Evolutionary conservation across 1,284 basidiomycete genomes (phyloP), one percentile per base, ranked within the genome.

Genomic region (Naganishia sp.): DNA sequence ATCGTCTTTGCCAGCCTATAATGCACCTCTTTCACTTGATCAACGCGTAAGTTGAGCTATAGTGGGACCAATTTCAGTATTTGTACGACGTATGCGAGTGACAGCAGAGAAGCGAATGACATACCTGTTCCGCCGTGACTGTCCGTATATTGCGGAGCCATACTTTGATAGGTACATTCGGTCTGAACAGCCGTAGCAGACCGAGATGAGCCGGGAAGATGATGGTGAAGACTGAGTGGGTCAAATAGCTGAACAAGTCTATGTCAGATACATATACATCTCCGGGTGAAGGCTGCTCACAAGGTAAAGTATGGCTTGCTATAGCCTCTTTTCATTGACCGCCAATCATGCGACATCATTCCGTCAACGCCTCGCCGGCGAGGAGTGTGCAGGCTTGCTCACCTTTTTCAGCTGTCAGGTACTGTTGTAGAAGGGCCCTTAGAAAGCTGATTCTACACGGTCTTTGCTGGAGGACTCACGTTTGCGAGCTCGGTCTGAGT

Each of bases 131-230:
- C 18, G 66, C 60, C 9, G 55, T 55, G n/a, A 67, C 61, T 10
- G 21, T 46, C 28, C 66, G 28, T 21, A 67, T 55, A 18, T 44
- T 2, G 73, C 85, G 52, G 78, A 81, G 79, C 85, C 73, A 72
- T 87, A 75, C 85, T 83, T 71, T 33, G 52, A 66, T 56, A 9
- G 69, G 46, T 39, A 55, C 21, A 28, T 64, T 48, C 16, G 53
- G 61, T 61, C 68, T n/a, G 23, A 49, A 23, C 5, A 66, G 36
- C 16, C 60, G 48, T 13, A 72, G 84, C 72, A 74, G 76, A 79
- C 25, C 79, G 78, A 7, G 86, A 86, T 74, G 55, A 75, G 79
- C 50, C 72, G 76, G 42, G 81, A 80, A 42, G 78, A 77, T 55
- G 74, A 72, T 48, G 36, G 72, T 43, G 68, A 80, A 79, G 4